phyloP scores from a whole-genome alignment of 345 rosid genomes.

The Eucalyptus marginata region DNA sequence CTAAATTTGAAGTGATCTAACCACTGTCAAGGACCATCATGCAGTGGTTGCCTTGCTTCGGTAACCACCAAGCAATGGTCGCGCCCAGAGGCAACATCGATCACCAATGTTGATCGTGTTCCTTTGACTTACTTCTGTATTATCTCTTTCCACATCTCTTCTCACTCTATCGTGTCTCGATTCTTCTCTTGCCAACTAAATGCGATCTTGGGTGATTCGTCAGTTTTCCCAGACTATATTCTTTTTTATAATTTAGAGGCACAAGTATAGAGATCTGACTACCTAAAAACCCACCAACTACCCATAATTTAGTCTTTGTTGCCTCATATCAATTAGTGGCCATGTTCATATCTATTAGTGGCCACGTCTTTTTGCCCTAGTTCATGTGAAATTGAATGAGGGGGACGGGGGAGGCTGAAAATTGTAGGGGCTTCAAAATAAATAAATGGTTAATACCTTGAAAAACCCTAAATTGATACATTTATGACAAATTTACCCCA shows the following conservation, averaged over 20 bases:
- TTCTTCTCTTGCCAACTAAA: background rate
- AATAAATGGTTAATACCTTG: no score
- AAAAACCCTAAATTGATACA: no score
- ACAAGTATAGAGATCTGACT: background rate
- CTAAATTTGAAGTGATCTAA: background rate
- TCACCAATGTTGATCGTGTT: background rate
- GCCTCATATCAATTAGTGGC: background rate
- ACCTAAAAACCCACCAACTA: background rate
- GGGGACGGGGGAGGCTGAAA: background rate
- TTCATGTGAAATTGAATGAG: background rate
- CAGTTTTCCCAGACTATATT: background rate
- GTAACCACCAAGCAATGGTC: background rate
- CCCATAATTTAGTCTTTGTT: background rate
- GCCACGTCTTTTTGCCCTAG: background rate
- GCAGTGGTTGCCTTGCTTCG: background rate
- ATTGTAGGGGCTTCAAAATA: background rate
- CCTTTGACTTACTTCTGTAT: background rate
- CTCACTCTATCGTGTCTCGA: background rate
- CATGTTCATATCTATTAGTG: background rate
- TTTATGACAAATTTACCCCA: no score
- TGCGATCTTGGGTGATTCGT: background rate
- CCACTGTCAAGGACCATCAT: background rate
- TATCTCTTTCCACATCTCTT: background rate
- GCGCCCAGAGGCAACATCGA: background rate
- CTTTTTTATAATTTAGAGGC: background rate